Percentiles rank a stretch among this genome's conserved stretches.
Conservation (phyloP, 805 yeast species). For the Candida vaughaniae region DNA sequence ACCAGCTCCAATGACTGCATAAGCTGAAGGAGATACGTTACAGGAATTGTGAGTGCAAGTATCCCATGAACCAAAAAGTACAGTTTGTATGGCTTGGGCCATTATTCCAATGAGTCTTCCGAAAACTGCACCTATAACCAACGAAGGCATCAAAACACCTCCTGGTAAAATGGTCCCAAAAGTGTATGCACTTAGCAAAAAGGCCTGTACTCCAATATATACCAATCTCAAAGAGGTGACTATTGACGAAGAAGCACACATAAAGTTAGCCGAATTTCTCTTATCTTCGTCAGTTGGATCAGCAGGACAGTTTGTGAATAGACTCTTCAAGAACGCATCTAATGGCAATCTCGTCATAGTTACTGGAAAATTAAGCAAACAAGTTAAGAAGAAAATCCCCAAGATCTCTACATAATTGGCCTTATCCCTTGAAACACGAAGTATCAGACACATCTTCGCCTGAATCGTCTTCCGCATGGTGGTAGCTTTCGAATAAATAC, state of each 20-base stretch:
- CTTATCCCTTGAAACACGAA: slow-evolving; percentile 15
- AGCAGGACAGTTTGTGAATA: slow-evolving; percentile 64
- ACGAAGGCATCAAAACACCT: slow-evolving; percentile 62
- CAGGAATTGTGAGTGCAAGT: slow-evolving; percentile 44
- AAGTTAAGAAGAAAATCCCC: slow-evolving; percentile 48
- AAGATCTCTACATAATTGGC: slow-evolving; percentile 49
- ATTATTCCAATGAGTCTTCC: slow-evolving; percentile 59
- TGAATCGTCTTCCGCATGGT: slow-evolving; percentile 33
- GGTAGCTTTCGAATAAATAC: slow-evolving; percentile 39
- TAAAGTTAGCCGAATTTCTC: slow-evolving; percentile 29
- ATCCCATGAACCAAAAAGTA: slow-evolving; percentile 29
- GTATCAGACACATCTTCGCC: slow-evolving; percentile 18
- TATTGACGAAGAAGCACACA: slow-evolving; percentile 31
- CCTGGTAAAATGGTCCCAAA: slow-evolving; percentile 71
- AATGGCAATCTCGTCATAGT: slow-evolving; percentile 54
- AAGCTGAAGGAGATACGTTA: slow-evolving; percentile 82
- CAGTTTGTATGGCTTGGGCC: slow-evolving; percentile 47
- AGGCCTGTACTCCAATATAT: slow-evolving; percentile 49
- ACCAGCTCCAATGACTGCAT: slow-evolving; percentile 87
- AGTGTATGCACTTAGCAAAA: slow-evolving; percentile 62
- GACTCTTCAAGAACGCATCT: slow-evolving; percentile 52
- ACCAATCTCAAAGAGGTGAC: slow-evolving; percentile 27
- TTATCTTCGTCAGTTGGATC: slow-evolving; percentile 11
- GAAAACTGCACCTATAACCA: slow-evolving; percentile 59
- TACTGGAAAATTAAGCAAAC: slow-evolving; percentile 55